Evolutionary conservation across 2,329 filamentous ascomycete genomes (phyloP).

Genomic region (Akanthomyces lecanii): DNA sequence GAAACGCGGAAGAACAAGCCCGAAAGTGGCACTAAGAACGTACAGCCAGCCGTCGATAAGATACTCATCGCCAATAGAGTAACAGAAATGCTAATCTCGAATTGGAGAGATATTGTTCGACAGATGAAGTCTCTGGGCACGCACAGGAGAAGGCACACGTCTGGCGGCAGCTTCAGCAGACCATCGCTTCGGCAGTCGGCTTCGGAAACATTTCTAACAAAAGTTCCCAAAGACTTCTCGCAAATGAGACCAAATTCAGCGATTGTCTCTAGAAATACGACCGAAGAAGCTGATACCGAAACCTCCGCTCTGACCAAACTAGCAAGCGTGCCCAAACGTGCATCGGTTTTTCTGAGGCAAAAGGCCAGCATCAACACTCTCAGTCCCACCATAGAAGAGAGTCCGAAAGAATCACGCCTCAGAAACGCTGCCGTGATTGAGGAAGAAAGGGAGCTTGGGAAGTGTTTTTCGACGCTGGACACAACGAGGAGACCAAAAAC

Average conservation of each 20-base stretch:
- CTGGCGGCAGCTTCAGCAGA: conserved; percentile 18
- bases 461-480: background rate
- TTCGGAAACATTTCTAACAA: conserved; percentile 38
- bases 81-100: conserved; percentile 60
- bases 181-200: conserved; percentile 34
- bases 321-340: conserved; percentile 20
- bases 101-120: conserved; percentile 61
- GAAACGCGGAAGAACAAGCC: conserved; percentile 1
- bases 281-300: conserved; percentile 14
- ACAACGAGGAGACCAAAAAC: background rate
- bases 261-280: conserved; percentile 22
- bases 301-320: background rate
- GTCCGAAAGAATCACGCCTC: background rate
- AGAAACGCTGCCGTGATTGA: background rate
- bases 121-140: conserved; percentile 50
- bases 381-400: conserved; percentile 32
- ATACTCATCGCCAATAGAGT: conserved; percentile 55
- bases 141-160: conserved; percentile 24
- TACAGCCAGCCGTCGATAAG: conserved; percentile 44
- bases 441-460: background rate
- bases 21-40: conserved; percentile 1
- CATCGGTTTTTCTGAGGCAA: conserved; percentile 22
- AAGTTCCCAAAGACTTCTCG: conserved; percentile 33
- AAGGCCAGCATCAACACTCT: conserved; percentile 25
- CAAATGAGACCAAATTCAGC: conserved; percentile 1